Conservation (phyloP, 2,329 filamentous ascomycete genomes). For the Madurella mycetomatis region DNA sequence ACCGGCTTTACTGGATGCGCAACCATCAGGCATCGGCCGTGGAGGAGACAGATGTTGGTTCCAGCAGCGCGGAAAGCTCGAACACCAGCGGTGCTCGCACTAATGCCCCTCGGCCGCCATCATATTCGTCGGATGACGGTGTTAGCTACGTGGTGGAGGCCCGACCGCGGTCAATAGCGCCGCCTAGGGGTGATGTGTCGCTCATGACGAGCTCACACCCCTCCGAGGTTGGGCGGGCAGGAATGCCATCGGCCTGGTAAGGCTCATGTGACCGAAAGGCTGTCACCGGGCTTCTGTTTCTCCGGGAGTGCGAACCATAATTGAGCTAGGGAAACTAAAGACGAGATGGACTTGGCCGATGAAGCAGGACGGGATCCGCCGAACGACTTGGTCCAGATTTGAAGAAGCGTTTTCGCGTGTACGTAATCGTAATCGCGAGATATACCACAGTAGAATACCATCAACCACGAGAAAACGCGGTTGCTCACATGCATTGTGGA, state of each 20-base stretch:
- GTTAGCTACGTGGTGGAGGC: slow-evolving; percentile 68
- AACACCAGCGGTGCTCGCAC: slow-evolving; percentile 22
- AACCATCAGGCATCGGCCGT: slow-evolving; percentile 40
- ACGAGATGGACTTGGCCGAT: no score
- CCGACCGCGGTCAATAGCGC: slow-evolving; percentile 53
- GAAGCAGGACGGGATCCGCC: no score
- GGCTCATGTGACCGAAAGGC: not conserved
- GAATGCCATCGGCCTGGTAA: slow-evolving; percentile 25
- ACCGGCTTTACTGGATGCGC: slow-evolving; percentile 76
- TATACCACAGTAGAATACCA: no score
- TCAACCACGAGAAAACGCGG: no score
- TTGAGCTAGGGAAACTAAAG: no score
- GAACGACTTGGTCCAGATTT: no score
- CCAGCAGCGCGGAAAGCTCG: slow-evolving; percentile 22
- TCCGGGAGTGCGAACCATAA: no score
- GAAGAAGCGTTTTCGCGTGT: no score
- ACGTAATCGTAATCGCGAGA: no score
- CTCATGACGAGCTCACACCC: slow-evolving; percentile 42
- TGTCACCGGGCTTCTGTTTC: not conserved
- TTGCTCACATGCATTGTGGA: no score
- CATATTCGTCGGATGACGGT: slow-evolving; percentile 72
- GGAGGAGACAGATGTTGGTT: slow-evolving; percentile 24
- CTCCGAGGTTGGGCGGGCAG: slow-evolving; percentile 38
- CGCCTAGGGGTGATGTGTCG: slow-evolving; percentile 35
- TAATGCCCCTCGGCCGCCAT: slow-evolving; percentile 56